Evolutionary conservation across 75 land plant species (phyloP), one percentile per base, ranked within the genome.

Genomic region (Sequoia sempervirens): DNA sequence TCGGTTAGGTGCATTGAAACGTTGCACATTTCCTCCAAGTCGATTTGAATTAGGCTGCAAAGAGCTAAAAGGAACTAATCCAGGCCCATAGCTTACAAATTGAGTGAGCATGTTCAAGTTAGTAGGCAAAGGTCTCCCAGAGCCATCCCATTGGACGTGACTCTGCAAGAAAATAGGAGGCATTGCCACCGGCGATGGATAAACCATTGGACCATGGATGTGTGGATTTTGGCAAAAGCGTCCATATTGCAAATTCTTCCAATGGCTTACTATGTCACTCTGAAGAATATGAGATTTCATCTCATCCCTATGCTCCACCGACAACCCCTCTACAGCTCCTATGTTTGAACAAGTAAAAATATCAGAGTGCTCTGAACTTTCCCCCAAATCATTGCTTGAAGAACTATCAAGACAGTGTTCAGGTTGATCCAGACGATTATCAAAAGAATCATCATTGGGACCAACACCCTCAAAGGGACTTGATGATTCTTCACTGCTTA

Each of bases 221-320:
- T 47, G 86, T 61, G 92, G 76, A 58, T 85, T 87, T 82, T 93
- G 96, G 76, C 95, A 96, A 52, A 75, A 83, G 28, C 93, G 89
- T 28, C 94, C 93, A 88, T 87, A 91, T 81, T 88, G 91, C 82
- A 96, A 84, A 88, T 94, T 93, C 78, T 84, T 86, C 92, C 87
- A 88, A 84, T 94, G 98, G 83, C 91, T 86, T 53, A 34, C 74
- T 85, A 94, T 87, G 66, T 94, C 94, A 90, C 96, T 86, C 66
- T 89, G 87, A 40, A 96, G 90, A 86, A 96, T 93, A 84, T 94
- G 95, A 84, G 89, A 56, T n/a, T 87, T 89, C 20, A 61, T 84
- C 72, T 88, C 89, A 47, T 82, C 76, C 40, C 78, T 13, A 61
- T 88, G 78, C 61, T 87, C 91, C 66, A 81, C 58, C 61, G 82